phyloP scores from a whole-genome alignment of 129 eudicot species.

The Chrysanthemum makinoi region DNA sequence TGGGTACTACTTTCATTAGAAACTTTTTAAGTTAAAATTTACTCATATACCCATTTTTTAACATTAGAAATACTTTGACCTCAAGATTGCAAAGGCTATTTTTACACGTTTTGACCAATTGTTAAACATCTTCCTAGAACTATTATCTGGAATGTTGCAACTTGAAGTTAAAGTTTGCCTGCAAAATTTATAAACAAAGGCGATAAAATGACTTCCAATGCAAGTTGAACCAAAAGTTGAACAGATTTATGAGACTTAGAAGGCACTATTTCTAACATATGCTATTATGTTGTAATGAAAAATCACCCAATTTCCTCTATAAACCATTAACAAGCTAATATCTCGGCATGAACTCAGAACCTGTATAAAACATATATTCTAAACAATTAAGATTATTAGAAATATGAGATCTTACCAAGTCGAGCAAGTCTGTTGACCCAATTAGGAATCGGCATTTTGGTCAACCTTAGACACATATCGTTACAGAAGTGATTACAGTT shows the following conservation, averaged over 20 bases:
- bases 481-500: conserved; percentile 96
- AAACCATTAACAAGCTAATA: not conserved
- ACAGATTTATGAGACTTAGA: conserved; percentile 16
- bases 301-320: not conserved
- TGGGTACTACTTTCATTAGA: not conserved
- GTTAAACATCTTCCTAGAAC: conserved; percentile 12
- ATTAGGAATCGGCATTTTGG: conserved; percentile 74
- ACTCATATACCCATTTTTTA: not conserved
- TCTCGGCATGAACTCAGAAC: not conserved
- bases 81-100: conserved; percentile 11
- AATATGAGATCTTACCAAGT: conserved; percentile 57
- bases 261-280: conserved; percentile 4
- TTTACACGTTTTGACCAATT: not conserved
- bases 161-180: conserved; percentile 23
- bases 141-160: conserved; percentile 9
- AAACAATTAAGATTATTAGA: conserved; percentile 11
- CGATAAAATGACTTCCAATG: conserved; percentile 28
- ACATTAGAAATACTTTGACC: conserved; percentile 7
- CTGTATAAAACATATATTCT: not conserved
- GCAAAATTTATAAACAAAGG: conserved; percentile 2
- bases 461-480: conserved; percentile 63
- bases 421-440: conserved; percentile 95
- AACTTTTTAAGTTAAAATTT: not conserved
- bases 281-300: not conserved
- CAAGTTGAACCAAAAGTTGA: conserved; percentile 15